Evolutionary conservation across 345 rosid species (phyloP).

Genomic region (Kandelia obovata): DNA sequence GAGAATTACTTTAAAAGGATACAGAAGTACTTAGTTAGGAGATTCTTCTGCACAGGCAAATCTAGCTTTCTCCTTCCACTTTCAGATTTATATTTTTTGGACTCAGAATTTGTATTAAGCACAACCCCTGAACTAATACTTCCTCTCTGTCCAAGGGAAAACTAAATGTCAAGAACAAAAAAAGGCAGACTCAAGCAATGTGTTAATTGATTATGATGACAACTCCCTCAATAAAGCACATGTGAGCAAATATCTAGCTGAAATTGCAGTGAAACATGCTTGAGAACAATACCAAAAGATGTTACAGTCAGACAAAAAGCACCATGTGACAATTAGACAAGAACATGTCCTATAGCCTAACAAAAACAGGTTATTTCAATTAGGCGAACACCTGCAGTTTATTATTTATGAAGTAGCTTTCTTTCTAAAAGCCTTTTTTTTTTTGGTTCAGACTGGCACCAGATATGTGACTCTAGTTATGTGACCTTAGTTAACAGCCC

Average conservation of each 20-base stretch:
- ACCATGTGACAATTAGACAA: no score
- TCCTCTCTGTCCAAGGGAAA: conserved; percentile 41
- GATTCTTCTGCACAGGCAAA: conserved; percentile 92
- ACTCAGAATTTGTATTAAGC: conserved; percentile 23
- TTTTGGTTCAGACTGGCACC: neutral
- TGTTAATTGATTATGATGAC: neutral
- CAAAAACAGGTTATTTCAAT: neutral
- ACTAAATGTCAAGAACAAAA: neutral
- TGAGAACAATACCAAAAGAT: no score
- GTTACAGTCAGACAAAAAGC: no score
- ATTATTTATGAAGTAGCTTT: no score
- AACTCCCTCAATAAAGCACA: no score
- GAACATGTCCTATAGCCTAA: neutral
- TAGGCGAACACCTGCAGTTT: neutral
- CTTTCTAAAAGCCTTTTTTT: neutral
- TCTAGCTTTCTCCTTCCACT: conserved; percentile 68
- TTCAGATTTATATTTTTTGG: conserved; percentile 43
- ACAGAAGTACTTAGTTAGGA: conserved; percentile 88
- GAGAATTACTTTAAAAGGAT: conserved; percentile 45
- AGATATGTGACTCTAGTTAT: no score
- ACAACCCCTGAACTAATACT: conserved; percentile 30
- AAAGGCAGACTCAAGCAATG: neutral
- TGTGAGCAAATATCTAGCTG: no score
- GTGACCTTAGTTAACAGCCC: neutral
- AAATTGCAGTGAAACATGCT: no score